phyloP scores from a whole-genome alignment of 2,329 filamentous ascomycete genomes.

The Ascochyta rabiei region DNA sequence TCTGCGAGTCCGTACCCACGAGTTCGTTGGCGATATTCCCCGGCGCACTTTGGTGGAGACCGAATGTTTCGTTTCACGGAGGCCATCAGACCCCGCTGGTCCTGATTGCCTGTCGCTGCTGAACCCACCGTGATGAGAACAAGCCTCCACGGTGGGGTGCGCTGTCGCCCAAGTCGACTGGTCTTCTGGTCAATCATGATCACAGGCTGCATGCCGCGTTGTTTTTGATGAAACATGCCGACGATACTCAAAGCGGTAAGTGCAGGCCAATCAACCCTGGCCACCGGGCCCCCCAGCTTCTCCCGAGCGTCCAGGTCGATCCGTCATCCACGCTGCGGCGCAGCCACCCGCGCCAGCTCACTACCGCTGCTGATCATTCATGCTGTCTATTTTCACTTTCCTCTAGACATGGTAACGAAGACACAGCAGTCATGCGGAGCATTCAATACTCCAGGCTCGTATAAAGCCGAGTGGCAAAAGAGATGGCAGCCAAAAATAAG shows the following conservation, averaged over 20 bases:
- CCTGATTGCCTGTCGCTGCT: constrained; percentile 1
- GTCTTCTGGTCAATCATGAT: constrained; percentile 11
- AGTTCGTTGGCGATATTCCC: constrained; percentile 2
- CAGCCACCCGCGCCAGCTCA: constrained; percentile 16
- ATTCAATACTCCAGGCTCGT: constrained; percentile 12
- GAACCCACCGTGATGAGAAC: constrained; percentile 9
- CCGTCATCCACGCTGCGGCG: constrained; percentile 25
- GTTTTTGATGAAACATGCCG: constrained; percentile 14
- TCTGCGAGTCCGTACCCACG: constrained; percentile 2
- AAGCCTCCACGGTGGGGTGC: constrained; percentile 16
- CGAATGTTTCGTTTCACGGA: constrained; percentile 10
- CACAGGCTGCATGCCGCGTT: constrained; percentile 8
- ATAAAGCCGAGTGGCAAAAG: constrained; percentile 11
- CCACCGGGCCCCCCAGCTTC: constrained; percentile 10
- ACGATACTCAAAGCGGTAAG: constrained; percentile 14
- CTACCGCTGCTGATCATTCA: constrained; percentile 22
- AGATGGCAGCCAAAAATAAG: constrained; percentile 27
- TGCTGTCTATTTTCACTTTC: constrained; percentile 13
- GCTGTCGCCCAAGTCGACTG: constrained; percentile 7
- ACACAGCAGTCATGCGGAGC: background rate
- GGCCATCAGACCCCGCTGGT: constrained; percentile 1
- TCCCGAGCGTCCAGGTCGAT: constrained; percentile 3
- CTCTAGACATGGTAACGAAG: constrained; percentile 1
- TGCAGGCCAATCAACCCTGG: constrained; percentile 14
- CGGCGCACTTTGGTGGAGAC: constrained; percentile 1